Percentiles rank a stretch among this genome's conserved stretches.
These are phyloP conservation scores for Chaetomiaceae sp. DNA, from an alignment of 2,329 filamentous ascomycete species.

Conservation along the genomic window DNA sequence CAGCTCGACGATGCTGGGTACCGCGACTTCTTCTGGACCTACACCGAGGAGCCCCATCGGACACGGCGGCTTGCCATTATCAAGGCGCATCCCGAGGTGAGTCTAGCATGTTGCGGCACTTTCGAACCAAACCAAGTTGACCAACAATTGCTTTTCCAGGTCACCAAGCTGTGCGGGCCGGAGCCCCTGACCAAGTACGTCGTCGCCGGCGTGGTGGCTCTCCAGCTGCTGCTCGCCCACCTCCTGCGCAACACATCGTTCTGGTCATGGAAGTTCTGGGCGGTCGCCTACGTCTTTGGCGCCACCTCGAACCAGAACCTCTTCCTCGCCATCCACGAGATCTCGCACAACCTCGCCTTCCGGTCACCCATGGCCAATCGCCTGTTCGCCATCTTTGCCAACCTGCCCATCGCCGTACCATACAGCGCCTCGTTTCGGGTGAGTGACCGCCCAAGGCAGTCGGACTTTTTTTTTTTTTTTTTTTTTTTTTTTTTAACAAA, in stretches of 20 bases:
- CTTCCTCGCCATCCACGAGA: slow-evolving; percentile 97
- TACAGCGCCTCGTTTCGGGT: slow-evolving; percentile 95
- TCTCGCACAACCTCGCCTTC: slow-evolving; percentile 96
- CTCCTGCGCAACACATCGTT: slow-evolving; percentile 72
- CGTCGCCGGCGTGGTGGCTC: slow-evolving; percentile 73
- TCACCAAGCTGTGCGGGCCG: slow-evolving; percentile 93
- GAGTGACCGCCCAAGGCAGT: too few relatives aligned
- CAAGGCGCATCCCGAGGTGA: slow-evolving; percentile 92
- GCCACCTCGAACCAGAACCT: slow-evolving; percentile 98
- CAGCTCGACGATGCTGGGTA: slow-evolving; percentile 40
- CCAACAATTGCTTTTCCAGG: slow-evolving; percentile 45
- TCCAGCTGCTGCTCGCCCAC: slow-evolving; percentile 76
- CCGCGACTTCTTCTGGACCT: slow-evolving; percentile 89
- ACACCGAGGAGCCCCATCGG: slow-evolving; percentile 95
- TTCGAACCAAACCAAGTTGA: slow-evolving; percentile 14
- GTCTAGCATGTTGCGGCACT: slow-evolving; percentile 6
- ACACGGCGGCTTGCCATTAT: slow-evolving; percentile 90
- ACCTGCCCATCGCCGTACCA: slow-evolving; percentile 90
- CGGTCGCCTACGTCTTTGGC: slow-evolving; percentile 83
- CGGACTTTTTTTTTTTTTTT: too few relatives aligned
- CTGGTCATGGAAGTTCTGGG: slow-evolving; percentile 78
- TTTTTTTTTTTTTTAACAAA: too few relatives aligned
- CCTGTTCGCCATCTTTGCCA: slow-evolving; percentile 85
- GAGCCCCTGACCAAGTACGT: slow-evolving; percentile 95
- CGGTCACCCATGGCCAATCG: slow-evolving; percentile 74